Base-by-base conservation (phyloP, 148 eudicot species). In the Camellia sinensis region DNA sequence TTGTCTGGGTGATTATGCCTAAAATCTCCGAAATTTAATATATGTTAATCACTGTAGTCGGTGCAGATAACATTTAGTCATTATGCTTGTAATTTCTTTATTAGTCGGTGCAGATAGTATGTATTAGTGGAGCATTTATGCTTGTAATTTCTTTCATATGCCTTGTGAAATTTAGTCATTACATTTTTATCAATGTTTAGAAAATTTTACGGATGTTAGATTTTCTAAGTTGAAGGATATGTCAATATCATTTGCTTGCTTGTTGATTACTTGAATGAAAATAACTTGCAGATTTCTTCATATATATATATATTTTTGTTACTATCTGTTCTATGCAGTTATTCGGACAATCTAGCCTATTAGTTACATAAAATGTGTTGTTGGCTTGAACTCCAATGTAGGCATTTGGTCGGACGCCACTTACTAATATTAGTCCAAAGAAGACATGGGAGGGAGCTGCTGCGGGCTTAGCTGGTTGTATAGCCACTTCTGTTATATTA, bases 401-500 rank as follows among this genome's bases (percentile, higher is more conserved):
- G 99, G 91, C 92, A 45, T 92, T 96, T 90, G 99, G 98, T 52
- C 87, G 95, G 81, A 96, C 98, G 60, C 99, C 98, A 13, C 94
- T 96, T 45, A 96, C 80, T 52, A 82, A 72, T 83, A 81, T 96
- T 74, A 96, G 99, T 82, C 99, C 99, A 10, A 96, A 93, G 80
- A 96, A 96, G 86, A 96, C 99, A 61, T 96, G 98, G 99, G 98
- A 96, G 78, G 99, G 99, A 85, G 97, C 95, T 81, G 63, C 88
- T 75, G 83, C 82, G 44, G 99, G 99, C 48, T 85, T 93, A 70
- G 90, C 91, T 79, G 97, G 98, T 75, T 96, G 99, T 79, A 86
- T 96, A 82, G 91, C 87, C 70, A 93, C 94, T 71, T 82, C 95
- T 71, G 82, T 91, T 53, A 3, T 91, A 67, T 82, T 96, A 82